phyloP scores from a whole-genome alignment of 1,284 basidiomycete genomes.

The Sporisorium exsertum region DNA sequence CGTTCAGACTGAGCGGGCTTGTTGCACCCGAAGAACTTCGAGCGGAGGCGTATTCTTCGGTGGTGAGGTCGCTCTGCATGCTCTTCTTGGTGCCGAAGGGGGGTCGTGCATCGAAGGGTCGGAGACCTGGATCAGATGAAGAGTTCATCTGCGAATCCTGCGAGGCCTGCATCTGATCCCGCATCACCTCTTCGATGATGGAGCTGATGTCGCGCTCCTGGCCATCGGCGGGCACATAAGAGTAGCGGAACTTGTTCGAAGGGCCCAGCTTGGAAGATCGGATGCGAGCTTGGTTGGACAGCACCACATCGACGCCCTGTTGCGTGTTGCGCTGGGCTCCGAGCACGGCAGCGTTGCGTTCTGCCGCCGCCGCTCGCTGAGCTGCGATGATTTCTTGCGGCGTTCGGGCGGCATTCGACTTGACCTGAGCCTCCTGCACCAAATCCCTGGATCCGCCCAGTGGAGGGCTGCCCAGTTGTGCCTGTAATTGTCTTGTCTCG shows the following conservation, averaged over 20 bases:
- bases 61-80: conserved; percentile 49
- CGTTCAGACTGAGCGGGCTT: conserved; percentile 50
- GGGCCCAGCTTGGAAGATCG: conserved; percentile 80
- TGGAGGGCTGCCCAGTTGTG: conserved; percentile 21
- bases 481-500: conserved; percentile 55
- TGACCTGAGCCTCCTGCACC: conserved; percentile 7
- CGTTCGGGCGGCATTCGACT: conserved; percentile 70
- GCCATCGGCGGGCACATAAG: conserved; percentile 84
- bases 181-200: conserved; percentile 82
- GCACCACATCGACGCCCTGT: conserved; percentile 85
- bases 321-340: conserved; percentile 84
- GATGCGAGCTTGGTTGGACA: conserved; percentile 85
- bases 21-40: conserved; percentile 27
- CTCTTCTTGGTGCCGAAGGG: conserved; percentile 31
- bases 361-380: conserved; percentile 83
- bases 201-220: conserved; percentile 91
- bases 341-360: conserved; percentile 85
- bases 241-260: conserved; percentile 82
- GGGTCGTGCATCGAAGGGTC: conserved; percentile 21
- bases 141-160: conserved; percentile 8
- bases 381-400: conserved; percentile 91
- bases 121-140: conserved; percentile 9
- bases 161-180: conserved; percentile 44
- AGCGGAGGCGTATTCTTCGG: conserved; percentile 48
- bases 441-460: conserved; percentile 14